Percentiles rank a stretch among this genome's conserved stretches.
Conservation (phyloP, 2,329 filamentous ascomycete genomes). For the Colletotrichum sublineola region DNA sequence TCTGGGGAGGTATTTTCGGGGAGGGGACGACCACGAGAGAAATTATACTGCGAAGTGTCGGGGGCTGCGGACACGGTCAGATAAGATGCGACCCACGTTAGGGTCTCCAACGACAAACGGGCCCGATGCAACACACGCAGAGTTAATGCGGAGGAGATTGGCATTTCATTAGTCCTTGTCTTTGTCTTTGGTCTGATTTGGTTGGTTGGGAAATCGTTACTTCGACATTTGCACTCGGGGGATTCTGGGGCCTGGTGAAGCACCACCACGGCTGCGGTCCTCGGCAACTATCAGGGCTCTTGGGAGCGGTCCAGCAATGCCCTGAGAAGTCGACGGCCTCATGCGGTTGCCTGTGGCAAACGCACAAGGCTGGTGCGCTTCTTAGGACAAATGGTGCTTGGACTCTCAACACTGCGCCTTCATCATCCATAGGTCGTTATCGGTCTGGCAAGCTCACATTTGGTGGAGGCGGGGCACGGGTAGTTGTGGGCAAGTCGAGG, state of each 20-base stretch:
- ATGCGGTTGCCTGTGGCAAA: not conserved
- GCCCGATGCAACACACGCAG: conserved; percentile 3
- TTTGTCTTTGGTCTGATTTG: conserved; percentile 17
- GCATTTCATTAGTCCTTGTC: conserved; percentile 23
- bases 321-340: not conserved
- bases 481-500: conserved; percentile 27
- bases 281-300: conserved; percentile 24
- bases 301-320: conserved; percentile 17
- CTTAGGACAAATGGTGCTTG: conserved; percentile 16
- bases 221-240: conserved; percentile 14
- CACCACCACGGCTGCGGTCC: not conserved
- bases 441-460: conserved; percentile 23
- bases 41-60: conserved; percentile 1
- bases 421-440: conserved; percentile 16
- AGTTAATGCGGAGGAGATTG: conserved; percentile 26
- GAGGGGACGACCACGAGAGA: conserved; percentile 30
- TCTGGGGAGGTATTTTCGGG: conserved; percentile 53
- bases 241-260: not conserved
- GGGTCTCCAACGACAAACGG: conserved; percentile 7
- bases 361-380: not conserved
- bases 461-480: conserved; percentile 40
- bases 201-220: conserved; percentile 31
- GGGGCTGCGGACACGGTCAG: not conserved
- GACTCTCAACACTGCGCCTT: conserved; percentile 39
- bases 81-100: not conserved